Conservation (phyloP, 306 rosid species). For the Prunus dulcis region DNA sequence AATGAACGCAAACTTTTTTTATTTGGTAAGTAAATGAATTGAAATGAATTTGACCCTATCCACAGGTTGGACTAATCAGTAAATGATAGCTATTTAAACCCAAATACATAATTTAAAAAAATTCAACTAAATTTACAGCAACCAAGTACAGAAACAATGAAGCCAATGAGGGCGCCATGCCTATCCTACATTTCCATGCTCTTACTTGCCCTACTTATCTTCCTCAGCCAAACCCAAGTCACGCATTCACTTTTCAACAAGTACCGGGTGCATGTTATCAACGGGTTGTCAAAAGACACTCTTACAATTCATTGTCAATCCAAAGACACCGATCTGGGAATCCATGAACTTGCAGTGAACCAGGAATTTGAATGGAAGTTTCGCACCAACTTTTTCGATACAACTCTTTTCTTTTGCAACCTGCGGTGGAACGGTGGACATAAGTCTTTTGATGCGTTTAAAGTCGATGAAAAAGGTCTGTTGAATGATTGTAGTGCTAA, state of each 20-base stretch:
- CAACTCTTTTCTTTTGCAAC: neutral
- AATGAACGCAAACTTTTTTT: too few relatives aligned
- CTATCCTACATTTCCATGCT: neutral
- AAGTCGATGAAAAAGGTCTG: neutral
- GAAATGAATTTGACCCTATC: too few relatives aligned
- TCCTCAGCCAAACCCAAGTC: neutral
- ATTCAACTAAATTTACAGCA: neutral
- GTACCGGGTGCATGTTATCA: neutral
- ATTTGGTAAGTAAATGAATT: too few relatives aligned
- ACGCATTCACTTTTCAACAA: neutral
- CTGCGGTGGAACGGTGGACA: neutral
- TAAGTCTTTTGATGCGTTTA: neutral
- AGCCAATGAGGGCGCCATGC: neutral
- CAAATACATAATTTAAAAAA: neutral
- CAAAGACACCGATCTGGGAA: neutral
- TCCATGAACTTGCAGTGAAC: neutral
- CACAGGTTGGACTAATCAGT: too few relatives aligned
- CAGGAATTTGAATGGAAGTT: neutral
- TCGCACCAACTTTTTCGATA: neutral
- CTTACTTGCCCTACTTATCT: neutral
- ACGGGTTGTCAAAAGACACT: neutral
- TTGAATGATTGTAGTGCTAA: neutral
- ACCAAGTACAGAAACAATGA: neutral
- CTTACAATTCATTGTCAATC: conserved; percentile 7
- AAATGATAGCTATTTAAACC: neutral